Percentiles rank a stretch among this genome's conserved stretches.
These are phyloP conservation scores for Phytophthora tubulina DNA, from an alignment of 352 stramenopile species.

Conservation along the genomic window DNA sequence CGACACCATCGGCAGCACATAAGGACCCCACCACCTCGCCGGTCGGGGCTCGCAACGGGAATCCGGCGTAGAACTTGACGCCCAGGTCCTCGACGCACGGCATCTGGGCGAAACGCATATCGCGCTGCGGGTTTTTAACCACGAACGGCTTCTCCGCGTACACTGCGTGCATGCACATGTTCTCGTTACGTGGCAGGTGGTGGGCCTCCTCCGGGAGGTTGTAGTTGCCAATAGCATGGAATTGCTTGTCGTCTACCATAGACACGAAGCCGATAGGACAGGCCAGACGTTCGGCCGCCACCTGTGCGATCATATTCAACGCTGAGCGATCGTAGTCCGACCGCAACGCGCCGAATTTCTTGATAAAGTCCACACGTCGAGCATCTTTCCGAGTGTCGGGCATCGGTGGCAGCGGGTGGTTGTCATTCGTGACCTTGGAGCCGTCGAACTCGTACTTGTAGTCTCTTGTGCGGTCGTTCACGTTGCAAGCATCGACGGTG, in stretches of 20 bases:
- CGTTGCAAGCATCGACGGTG: conserved; percentile 24
- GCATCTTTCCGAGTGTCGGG: conserved; percentile 49
- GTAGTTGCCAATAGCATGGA: conserved; percentile 62
- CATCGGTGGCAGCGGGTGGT: conserved; percentile 60
- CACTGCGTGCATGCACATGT: conserved; percentile 65
- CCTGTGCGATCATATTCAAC: conserved; percentile 63
- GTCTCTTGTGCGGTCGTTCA: conserved; percentile 56
- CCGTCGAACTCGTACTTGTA: conserved; percentile 59
- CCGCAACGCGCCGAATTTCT: conserved; percentile 54
- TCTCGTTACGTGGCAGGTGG: conserved; percentile 55
- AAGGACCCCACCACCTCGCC: conserved; percentile 60
- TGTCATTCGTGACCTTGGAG: conserved; percentile 42
- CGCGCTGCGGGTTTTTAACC: conserved; percentile 69
- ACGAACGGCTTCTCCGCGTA: conserved; percentile 73
- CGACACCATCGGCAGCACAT: conserved; percentile 48
- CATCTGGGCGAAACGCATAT: conserved; percentile 72
- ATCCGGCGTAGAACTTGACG: conserved; percentile 75
- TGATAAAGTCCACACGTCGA: conserved; percentile 53
- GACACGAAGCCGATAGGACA: conserved; percentile 73
- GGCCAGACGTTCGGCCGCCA: conserved; percentile 59
- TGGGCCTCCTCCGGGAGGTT: conserved; percentile 44
- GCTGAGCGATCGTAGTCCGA: conserved; percentile 55
- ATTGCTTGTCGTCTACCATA: conserved; percentile 59
- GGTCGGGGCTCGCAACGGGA: conserved; percentile 57
- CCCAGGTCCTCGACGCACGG: conserved; percentile 53